phyloP scores from a whole-genome alignment of 2,329 filamentous ascomycete genomes.

The Verticillium dahliae region DNA sequence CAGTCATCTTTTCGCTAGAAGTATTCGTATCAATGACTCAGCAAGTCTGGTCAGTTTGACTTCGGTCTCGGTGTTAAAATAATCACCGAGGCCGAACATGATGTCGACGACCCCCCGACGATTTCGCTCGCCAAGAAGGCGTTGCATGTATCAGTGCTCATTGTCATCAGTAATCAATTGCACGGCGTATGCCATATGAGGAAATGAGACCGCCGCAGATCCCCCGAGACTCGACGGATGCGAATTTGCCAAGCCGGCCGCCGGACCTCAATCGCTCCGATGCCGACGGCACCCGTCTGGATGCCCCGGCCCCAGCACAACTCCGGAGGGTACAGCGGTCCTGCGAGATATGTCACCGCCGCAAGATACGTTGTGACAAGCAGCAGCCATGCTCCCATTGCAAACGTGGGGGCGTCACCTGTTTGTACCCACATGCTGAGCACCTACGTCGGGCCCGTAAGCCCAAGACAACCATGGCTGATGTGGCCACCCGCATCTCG shows the following conservation, averaged over 20 bases:
- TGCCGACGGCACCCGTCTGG: neutral
- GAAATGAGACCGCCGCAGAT: neutral
- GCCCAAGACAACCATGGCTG: conserved; percentile 19
- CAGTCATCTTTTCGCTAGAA: too few relatives aligned
- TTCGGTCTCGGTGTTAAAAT: too few relatives aligned
- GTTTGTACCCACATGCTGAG: conserved; percentile 17
- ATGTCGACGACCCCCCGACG: too few relatives aligned
- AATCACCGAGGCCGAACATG: too few relatives aligned
- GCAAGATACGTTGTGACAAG: conserved; percentile 25
- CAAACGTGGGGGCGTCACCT: conserved; percentile 18
- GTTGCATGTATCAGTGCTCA: too few relatives aligned
- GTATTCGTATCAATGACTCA: too few relatives aligned
- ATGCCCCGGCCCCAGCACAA: neutral
- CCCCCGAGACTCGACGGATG: neutral
- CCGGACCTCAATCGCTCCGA: neutral
- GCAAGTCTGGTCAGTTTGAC: too few relatives aligned
- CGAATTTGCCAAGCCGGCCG: neutral
- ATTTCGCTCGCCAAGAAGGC: too few relatives aligned
- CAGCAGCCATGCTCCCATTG: conserved; percentile 20
- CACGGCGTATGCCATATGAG: neutral
- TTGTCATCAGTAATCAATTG: too few relatives aligned
- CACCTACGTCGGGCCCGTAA: conserved; percentile 12
- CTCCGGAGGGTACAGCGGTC: conserved; percentile 17
- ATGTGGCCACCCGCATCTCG: conserved; percentile 27
- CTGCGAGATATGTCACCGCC: conserved; percentile 21